phyloP scores from a whole-genome alignment of 2,329 filamentous ascomycete genomes.

The Penicillium sp. region DNA sequence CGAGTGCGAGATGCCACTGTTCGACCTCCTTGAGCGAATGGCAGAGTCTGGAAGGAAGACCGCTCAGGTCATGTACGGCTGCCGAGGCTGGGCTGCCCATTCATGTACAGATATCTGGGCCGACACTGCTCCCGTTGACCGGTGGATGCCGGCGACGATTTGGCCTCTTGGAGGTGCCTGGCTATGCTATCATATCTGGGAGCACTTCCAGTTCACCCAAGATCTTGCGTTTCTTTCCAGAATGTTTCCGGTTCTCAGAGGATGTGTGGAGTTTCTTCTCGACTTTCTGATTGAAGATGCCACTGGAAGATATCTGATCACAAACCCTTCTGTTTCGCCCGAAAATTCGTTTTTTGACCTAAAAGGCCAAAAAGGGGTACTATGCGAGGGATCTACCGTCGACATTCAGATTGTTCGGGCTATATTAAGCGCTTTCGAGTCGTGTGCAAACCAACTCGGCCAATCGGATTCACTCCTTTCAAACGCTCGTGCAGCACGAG shows the following conservation, averaged over 20 bases:
- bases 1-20: constrained; percentile 51
- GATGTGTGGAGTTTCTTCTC: constrained; percentile 39
- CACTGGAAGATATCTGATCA: constrained; percentile 32
- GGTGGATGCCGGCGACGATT: constrained; percentile 49
- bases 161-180: constrained; percentile 59
- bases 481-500: constrained; percentile 18
- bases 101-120: constrained; percentile 66
- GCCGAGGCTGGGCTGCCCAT: constrained; percentile 62
- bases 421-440: constrained; percentile 45
- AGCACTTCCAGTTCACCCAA: constrained; percentile 61
- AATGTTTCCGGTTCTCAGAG: constrained; percentile 36
- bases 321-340: constrained; percentile 38
- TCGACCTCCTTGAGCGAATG: constrained; percentile 49
- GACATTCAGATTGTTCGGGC: constrained; percentile 54
- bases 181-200: constrained; percentile 67
- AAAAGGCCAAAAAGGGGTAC: constrained; percentile 29
- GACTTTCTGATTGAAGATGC: constrained; percentile 38
- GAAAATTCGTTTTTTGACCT: constrained; percentile 39
- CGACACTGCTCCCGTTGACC: constrained; percentile 59
- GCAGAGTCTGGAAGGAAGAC: constrained; percentile 55
- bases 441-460: constrained; percentile 17
- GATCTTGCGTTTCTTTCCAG: constrained; percentile 28
- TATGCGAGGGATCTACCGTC: constrained; percentile 54
- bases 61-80: constrained; percentile 60
- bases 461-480: constrained; percentile 27